Evolutionary conservation across 768 basidiomycete genomes (phyloP).

Genomic region (Termitomyces titanicus): DNA sequence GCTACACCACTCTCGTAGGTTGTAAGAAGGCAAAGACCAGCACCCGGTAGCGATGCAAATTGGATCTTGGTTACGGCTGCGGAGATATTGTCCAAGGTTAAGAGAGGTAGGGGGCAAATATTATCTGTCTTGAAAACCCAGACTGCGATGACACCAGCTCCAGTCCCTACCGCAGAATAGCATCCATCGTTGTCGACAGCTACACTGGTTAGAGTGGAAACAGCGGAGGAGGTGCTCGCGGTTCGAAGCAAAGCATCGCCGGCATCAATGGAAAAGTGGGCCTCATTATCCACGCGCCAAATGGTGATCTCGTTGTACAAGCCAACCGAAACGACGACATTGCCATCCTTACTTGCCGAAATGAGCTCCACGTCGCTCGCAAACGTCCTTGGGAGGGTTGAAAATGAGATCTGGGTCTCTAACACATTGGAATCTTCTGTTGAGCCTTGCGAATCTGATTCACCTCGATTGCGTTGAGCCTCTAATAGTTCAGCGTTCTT

Average conservation of each 20-base stretch:
- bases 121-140: slow-evolving; percentile 50
- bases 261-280: slow-evolving; percentile 46
- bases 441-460: slow-evolving; percentile 32
- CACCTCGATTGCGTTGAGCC: slow-evolving; percentile 67
- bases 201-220: slow-evolving; percentile 54
- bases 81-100: slow-evolving; percentile 38
- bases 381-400: slow-evolving; percentile 78
- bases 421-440: slow-evolving; percentile 29
- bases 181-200: slow-evolving; percentile 59
- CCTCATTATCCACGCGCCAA: slow-evolving; percentile 50
- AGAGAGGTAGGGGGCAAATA: slow-evolving; percentile 34
- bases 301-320: slow-evolving; percentile 74
- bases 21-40: slow-evolving; percentile 35
- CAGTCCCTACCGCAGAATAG: slow-evolving; percentile 71
- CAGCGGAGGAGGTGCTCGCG: slow-evolving; percentile 44
- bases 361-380: slow-evolving; percentile 81
- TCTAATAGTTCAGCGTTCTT: slow-evolving; percentile 91
- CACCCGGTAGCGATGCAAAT: slow-evolving; percentile 28
- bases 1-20: slow-evolving; percentile 60
- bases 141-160: slow-evolving; percentile 57
- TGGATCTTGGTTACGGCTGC: slow-evolving; percentile 52
- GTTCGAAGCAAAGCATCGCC: slow-evolving; percentile 46
- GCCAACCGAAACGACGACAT: slow-evolving; percentile 65
- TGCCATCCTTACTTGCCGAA: slow-evolving; percentile 65
- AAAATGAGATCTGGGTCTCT: slow-evolving; percentile 49